Evolutionary conservation across 2,329 filamentous ascomycete genomes (phyloP), one percentile per base, ranked within the genome.

Genomic region (Ploettnerulaceae sp.): DNA sequence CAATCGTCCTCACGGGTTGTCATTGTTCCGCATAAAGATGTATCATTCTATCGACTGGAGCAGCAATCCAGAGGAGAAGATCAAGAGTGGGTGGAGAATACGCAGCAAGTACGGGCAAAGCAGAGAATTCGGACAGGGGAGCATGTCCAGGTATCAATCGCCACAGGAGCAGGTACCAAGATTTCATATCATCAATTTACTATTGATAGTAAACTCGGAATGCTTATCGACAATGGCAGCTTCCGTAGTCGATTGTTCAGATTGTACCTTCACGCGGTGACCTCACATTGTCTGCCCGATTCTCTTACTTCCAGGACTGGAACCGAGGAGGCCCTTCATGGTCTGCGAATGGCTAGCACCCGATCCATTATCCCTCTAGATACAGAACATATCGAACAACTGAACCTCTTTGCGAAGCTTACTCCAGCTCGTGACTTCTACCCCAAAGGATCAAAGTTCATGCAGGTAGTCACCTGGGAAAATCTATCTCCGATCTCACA

Each of bases 201-300:
- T 0, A 56, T 84, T 0, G 74, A 84, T 49, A 31, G 51, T 0
- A 61, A 61, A 1, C 67, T 84, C 0, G 71, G 76, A 0, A 65
- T 71, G 2, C 55, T 85, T 0, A 49, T 68, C 0, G 74, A 76
- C 14, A 75, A 71, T 50, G 72, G 71, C 0, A 73, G 64, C 12
- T 34, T 80, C 0, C 67, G 71, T 6, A 76, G 74, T 58, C 76
- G 73, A 42, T 62, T 84, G 0, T 67, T 71, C n/a, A 61, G 78
- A 0, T 66, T 64, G 7, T 73, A 74, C 18, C 59, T 82, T 0
- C 77, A 82, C 49, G 76, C 72, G 0, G 45, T 79, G 0, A 82
- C 78, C 6, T 75, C 76, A 0, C 68, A 69, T 37, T 75, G 67
- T 20, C 59, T 78, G 1, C 25, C 48, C 3, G 57, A 57, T 33